Percentiles rank a stretch among this genome's conserved stretches.
phyloP scores from a whole-genome alignment of 768 basidiomycete species.

The Russula compacta region DNA sequence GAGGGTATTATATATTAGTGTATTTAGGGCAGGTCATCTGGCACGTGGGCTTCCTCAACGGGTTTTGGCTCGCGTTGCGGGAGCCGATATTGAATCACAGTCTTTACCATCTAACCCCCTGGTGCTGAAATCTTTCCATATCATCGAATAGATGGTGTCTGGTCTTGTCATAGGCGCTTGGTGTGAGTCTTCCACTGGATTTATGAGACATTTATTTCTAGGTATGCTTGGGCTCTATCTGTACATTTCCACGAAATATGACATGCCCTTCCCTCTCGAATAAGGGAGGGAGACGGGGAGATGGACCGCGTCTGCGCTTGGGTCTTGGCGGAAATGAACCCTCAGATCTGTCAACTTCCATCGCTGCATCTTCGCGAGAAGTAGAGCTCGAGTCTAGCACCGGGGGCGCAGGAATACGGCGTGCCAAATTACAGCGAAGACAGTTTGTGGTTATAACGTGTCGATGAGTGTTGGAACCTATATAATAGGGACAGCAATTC shows the following conservation, averaged over 20 bases:
- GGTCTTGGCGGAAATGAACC: not conserved
- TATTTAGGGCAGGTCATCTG: constrained; percentile 11
- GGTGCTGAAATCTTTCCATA: no score
- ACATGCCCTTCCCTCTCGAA: constrained; percentile 60
- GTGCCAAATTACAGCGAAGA: constrained; percentile 43
- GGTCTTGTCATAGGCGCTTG: not conserved
- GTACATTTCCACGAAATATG: constrained; percentile 56
- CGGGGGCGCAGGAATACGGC: constrained; percentile 62
- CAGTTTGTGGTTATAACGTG: constrained; percentile 54
- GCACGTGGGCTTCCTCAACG: not conserved
- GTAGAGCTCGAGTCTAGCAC: not conserved
- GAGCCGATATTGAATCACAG: no score
- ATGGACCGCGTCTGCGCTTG: constrained; percentile 23
- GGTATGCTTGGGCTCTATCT: not conserved
- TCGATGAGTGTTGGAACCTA: constrained; percentile 40
- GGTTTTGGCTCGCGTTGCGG: no score
- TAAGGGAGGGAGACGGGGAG: constrained; percentile 44
- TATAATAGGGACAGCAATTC: constrained; percentile 1
- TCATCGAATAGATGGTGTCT: not conserved
- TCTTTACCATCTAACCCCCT: no score
- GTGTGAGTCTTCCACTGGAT: no score
- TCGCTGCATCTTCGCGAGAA: not conserved
- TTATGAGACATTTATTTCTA: not conserved
- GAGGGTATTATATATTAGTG: not conserved
- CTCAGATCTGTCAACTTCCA: not conserved